Conservation (phyloP, 805 yeast genomes). For the Jamesozyma rosinii region DNA sequence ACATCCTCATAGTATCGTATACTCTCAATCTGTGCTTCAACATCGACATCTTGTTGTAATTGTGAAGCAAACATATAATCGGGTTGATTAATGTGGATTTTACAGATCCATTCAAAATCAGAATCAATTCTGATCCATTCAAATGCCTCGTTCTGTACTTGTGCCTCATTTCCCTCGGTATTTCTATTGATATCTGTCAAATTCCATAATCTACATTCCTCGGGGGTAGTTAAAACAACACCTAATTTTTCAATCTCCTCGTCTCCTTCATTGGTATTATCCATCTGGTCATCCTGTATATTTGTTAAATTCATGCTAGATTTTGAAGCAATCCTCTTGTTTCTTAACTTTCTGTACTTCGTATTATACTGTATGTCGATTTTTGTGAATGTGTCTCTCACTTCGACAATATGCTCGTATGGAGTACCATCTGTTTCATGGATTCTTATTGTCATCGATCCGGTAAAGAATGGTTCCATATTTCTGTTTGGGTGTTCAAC, state of each 20-base stretch:
- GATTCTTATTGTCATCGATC: conserved; percentile 93
- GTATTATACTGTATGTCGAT: conserved; percentile 93
- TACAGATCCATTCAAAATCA: conserved; percentile 93
- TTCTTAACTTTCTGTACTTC: conserved; percentile 73
- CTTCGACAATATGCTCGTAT: conserved; percentile 90
- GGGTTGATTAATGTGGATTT: conserved; percentile 72
- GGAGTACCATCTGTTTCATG: conserved; percentile 99
- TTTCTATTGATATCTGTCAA: conserved; percentile 59
- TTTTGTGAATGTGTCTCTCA: conserved; percentile 76
- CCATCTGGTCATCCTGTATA: conserved; percentile 1
- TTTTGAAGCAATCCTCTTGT: conserved; percentile 34
- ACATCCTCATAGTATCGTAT: conserved; percentile 58
- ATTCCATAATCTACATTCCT: conserved; percentile 63
- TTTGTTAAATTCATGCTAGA: conserved; percentile 7
- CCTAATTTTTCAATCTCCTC: conserved; percentile 41
- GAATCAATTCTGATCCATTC: conserved; percentile 98
- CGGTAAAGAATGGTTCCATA: conserved; percentile 49
- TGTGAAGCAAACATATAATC: conserved; percentile 94
- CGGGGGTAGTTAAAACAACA: conserved; percentile 54
- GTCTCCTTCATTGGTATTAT: conserved; percentile 1
- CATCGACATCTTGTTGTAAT: conserved; percentile 87
- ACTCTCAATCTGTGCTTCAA: conserved; percentile 89
- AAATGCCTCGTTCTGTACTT: conserved; percentile 63
- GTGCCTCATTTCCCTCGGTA: conserved; percentile 26
- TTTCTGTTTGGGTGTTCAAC: conserved; percentile 16